A percentile compares a stretch with the other conserved stretches of the same genome.
Conservation (phyloP, 1,139 yeast genomes). For the Candida gigantensis region DNA sequence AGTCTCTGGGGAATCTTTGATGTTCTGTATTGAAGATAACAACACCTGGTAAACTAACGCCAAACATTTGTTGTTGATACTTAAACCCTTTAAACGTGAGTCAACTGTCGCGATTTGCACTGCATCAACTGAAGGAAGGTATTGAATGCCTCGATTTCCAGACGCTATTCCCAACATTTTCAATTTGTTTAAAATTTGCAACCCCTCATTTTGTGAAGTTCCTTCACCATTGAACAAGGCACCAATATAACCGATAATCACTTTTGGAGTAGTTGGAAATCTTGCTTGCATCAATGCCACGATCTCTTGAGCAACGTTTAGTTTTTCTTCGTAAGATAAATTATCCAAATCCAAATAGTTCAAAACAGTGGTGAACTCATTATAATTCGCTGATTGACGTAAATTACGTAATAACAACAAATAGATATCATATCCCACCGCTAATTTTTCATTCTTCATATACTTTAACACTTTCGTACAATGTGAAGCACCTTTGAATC, state of each 20-base stretch:
- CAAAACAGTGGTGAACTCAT: slow-evolving; percentile 39
- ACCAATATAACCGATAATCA: slow-evolving; percentile 40
- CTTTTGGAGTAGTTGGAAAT: slow-evolving; percentile 35
- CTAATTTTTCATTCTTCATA: slow-evolving; percentile 31
- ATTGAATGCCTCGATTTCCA: slow-evolving; percentile 20
- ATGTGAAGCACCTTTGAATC: slow-evolving; percentile 37
- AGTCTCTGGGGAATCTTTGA: slow-evolving; percentile 19
- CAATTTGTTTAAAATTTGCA: slow-evolving; percentile 27
- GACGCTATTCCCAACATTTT: slow-evolving; percentile 24
- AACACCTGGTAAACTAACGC: slow-evolving; percentile 29
- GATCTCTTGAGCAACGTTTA: slow-evolving; percentile 29
- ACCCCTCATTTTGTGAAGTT: slow-evolving; percentile 12
- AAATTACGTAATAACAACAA: slow-evolving; percentile 30
- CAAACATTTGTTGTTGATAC: slow-evolving; percentile 25
- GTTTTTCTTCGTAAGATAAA: slow-evolving; percentile 13
- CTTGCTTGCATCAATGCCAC: slow-evolving; percentile 32
- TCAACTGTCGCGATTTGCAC: slow-evolving; percentile 37
- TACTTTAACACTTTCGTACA: slow-evolving; percentile 36
- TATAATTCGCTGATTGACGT: slow-evolving; percentile 28
- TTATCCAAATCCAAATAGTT: slow-evolving; percentile 31
- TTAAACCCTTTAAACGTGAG: slow-evolving; percentile 25
- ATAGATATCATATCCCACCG: slow-evolving; percentile 27
- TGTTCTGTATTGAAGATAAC: slow-evolving; percentile 19
- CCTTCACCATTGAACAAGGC: slow-evolving; percentile 26
- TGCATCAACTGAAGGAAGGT: slow-evolving; percentile 15